Conservation (phyloP, 306 rosid genomes). For the Gillenia trifoliata region DNA sequence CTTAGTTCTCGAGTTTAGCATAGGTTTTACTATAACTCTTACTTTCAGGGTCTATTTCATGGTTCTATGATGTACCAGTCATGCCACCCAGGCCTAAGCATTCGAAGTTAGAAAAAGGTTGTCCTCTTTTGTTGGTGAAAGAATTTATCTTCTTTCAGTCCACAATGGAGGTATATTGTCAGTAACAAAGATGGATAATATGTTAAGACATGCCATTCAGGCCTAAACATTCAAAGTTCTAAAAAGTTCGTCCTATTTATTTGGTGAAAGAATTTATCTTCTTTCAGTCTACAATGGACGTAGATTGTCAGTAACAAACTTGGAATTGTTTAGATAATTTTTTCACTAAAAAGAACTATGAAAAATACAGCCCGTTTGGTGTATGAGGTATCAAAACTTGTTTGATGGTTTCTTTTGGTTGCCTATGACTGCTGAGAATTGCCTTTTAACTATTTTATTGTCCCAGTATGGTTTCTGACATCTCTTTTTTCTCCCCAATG, state of each 20-base stretch:
- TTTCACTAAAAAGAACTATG: not conserved
- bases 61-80: not conserved
- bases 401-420: not conserved
- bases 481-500: constrained; percentile 21
- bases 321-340: not conserved
- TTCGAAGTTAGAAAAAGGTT: not conserved
- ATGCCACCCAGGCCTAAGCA: not conserved
- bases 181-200: not conserved
- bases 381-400: not conserved
- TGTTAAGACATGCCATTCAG: not conserved
- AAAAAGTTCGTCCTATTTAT: no score
- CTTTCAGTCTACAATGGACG: no score
- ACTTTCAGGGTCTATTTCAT: not conserved
- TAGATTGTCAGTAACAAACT: not conserved
- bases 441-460: not conserved
- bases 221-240: not conserved
- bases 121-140: not conserved
- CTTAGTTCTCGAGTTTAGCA: constrained; percentile 4
- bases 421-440: not conserved
- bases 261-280: not conserved
- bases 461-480: not conserved
- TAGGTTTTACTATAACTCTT: not conserved
- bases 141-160: not conserved
- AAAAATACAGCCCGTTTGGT: not conserved
- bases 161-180: not conserved